Percentiles rank a stretch among this genome's conserved stretches.
Evolutionary conservation across 176 grass and related monocot species (phyloP).

Genomic region (Phoenix dactylifera): DNA sequence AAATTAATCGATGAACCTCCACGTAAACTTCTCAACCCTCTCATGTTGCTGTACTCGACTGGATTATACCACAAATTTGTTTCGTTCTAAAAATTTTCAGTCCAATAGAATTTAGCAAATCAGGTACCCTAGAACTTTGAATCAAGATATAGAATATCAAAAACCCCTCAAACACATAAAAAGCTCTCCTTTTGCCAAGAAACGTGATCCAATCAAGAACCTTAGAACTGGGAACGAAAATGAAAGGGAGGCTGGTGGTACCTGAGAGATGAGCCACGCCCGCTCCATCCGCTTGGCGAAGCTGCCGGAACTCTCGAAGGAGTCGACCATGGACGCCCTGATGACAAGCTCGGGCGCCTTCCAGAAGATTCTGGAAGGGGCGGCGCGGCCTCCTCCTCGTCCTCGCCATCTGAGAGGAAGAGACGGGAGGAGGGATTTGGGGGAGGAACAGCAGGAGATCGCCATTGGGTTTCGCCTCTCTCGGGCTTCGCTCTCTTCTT

Average conservation of each 20-base stretch:
- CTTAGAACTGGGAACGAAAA: neutral
- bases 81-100: too few species aligned
- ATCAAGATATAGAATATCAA: slow-evolving; percentile 1
- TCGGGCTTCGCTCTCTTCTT: too few species aligned
- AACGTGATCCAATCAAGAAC: slow-evolving; percentile 1
- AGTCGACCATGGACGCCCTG: slow-evolving; percentile 58
- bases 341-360: slow-evolving; percentile 13
- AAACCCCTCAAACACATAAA: neutral
- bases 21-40: too few species aligned
- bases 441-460: slow-evolving; percentile 10
- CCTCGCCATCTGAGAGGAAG: neutral
- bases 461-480: slow-evolving; percentile 3
- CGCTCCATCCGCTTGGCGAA: slow-evolving; percentile 75
- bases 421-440: slow-evolving; percentile 3
- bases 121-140: too few species aligned
- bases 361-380: slow-evolving; percentile 8
- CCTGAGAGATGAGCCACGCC: slow-evolving; percentile 92
- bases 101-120: too few species aligned
- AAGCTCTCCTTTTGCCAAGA: slow-evolving; percentile 3
- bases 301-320: slow-evolving; percentile 44
- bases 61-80: too few species aligned
- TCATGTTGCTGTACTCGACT: too few species aligned
- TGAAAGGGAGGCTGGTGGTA: neutral
- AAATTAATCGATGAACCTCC: too few species aligned
- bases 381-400: neutral